These are phyloP conservation scores for Purshia tridentata DNA, from an alignment of 306 rosid species.

Conservation along the genomic window DNA sequence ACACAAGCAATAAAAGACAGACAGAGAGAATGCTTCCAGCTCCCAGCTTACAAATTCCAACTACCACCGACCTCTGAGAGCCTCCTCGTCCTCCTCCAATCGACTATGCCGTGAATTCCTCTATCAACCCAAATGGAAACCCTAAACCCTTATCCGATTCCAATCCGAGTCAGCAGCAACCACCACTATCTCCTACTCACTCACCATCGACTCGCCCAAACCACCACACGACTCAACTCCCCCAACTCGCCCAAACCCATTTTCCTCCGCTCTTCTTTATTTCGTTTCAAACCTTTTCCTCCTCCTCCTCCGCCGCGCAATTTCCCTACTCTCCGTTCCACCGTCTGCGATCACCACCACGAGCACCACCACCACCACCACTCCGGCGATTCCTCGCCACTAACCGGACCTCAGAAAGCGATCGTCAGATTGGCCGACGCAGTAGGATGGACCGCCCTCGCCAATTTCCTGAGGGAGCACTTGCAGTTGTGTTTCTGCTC, in stretches of 20 bases:
- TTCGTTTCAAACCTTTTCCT: constrained; percentile 36
- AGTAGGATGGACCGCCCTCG: constrained; percentile 73
- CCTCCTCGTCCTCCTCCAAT: too few relatives aligned
- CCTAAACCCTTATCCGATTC: constrained; percentile 31
- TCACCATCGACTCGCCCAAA: constrained; percentile 12
- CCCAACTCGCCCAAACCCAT: constrained; percentile 37
- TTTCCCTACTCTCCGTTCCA: constrained; percentile 37
- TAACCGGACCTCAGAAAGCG: constrained; percentile 60
- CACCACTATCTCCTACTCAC: constrained; percentile 32
- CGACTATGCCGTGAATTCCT: too few relatives aligned
- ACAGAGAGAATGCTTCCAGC: too few relatives aligned
- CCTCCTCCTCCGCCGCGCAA: constrained; percentile 21
- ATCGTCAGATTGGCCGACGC: constrained; percentile 69
- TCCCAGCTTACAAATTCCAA: too few relatives aligned
- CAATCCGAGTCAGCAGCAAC: constrained; percentile 37
- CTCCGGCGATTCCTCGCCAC: constrained; percentile 38
- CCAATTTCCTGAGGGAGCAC: constrained; percentile 72
- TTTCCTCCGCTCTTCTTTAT: constrained; percentile 18
- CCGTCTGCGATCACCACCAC: constrained; percentile 21
- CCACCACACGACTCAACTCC: constrained; percentile 31
- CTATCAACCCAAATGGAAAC: constrained; percentile 43
- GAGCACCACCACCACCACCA: constrained; percentile 37
- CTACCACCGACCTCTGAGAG: too few relatives aligned
- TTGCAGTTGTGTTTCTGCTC: constrained; percentile 82
- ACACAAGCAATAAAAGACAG: too few relatives aligned